Conservation (phyloP, 2,329 filamentous ascomycete genomes). For the Xylaria digitata region DNA sequence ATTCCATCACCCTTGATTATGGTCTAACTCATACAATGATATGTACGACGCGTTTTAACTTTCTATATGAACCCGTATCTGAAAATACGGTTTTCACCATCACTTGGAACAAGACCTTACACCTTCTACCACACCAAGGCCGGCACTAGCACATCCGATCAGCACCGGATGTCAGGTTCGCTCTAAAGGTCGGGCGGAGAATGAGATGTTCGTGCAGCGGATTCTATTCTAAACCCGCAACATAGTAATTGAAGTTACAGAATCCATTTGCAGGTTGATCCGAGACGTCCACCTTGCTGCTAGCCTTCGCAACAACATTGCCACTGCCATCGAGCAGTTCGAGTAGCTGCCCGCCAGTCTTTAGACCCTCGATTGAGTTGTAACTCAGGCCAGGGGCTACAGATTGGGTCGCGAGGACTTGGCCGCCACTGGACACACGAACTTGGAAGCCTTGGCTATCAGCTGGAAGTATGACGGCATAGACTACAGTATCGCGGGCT, state of each 20-base stretch:
- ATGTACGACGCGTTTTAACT: too few species aligned
- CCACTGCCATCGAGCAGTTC: slow-evolving; percentile 45
- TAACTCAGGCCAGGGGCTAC: slow-evolving; percentile 45
- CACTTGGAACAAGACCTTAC: too few species aligned
- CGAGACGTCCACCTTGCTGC: slow-evolving; percentile 42
- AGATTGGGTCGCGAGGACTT: slow-evolving; percentile 40
- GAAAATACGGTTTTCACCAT: too few species aligned
- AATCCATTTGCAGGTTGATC: slow-evolving; percentile 43
- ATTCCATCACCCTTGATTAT: too few species aligned
- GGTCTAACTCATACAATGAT: too few species aligned
- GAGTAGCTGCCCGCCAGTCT: slow-evolving; percentile 45
- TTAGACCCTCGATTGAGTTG: slow-evolving; percentile 42
- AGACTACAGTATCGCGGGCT: slow-evolving; percentile 47
- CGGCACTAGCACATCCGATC: too few species aligned
- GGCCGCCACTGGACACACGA: slow-evolving; percentile 45
- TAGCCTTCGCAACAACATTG: slow-evolving; percentile 41
- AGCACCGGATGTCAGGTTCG: too few species aligned
- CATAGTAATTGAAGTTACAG: slow-evolving; percentile 50
- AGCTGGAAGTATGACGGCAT: slow-evolving; percentile 45
- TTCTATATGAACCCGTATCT: too few species aligned
- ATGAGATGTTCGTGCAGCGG: neutral
- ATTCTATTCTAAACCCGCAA: slow-evolving; percentile 42
- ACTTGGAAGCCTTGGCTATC: slow-evolving; percentile 34
- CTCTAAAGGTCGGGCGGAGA: neutral
- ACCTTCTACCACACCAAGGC: too few species aligned